Evolutionary conservation across 2,329 filamentous ascomycete species (phyloP).

Genomic region (Phoma herbarum): DNA sequence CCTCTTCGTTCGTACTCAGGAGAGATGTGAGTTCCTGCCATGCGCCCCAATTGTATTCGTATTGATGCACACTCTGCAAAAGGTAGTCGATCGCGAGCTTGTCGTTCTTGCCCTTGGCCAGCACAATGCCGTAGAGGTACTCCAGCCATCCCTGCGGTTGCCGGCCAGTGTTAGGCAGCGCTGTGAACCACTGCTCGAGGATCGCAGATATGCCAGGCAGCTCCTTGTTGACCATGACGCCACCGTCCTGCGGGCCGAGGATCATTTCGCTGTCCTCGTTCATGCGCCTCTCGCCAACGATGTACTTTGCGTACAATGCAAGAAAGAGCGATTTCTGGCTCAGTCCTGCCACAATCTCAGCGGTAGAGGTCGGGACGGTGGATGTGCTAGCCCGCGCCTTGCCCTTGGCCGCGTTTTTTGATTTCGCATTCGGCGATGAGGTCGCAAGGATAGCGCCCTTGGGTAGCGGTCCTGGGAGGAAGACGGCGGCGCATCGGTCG

Average conservation of each 20-base stretch:
- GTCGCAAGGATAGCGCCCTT: constrained; percentile 67
- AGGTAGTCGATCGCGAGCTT: constrained; percentile 84
- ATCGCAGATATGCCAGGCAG: constrained; percentile 77
- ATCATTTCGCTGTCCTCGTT: constrained; percentile 98
- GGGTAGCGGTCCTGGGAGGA: constrained; percentile 82
- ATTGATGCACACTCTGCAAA: constrained; percentile 85
- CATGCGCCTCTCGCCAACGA: constrained; percentile 94
- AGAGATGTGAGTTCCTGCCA: constrained; percentile 92
- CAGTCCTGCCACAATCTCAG: constrained; percentile 59
- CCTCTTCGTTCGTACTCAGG: constrained; percentile 81
- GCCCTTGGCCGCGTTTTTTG: constrained; percentile 62
- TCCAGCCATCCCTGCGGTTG: constrained; percentile 92
- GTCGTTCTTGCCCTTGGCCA: constrained; percentile 91
- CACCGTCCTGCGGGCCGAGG: constrained; percentile 88
- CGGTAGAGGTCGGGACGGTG: constrained; percentile 45
- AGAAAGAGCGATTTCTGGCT: constrained; percentile 95
- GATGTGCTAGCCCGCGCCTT: constrained; percentile 61
- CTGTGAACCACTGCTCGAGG: constrained; percentile 81
- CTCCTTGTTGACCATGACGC: constrained; percentile 85
- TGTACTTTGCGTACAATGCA: constrained; percentile 88
- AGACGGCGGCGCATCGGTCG: constrained; percentile 89
- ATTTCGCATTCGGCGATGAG: constrained; percentile 43
- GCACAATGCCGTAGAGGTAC: constrained; percentile 88
- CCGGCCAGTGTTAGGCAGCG: constrained; percentile 65
- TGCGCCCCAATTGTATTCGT: constrained; percentile 95